These are phyloP conservation scores for Coniochaeta sp. DNA, from an alignment of 2,329 filamentous ascomycete genomes.

Conservation along the genomic window DNA sequence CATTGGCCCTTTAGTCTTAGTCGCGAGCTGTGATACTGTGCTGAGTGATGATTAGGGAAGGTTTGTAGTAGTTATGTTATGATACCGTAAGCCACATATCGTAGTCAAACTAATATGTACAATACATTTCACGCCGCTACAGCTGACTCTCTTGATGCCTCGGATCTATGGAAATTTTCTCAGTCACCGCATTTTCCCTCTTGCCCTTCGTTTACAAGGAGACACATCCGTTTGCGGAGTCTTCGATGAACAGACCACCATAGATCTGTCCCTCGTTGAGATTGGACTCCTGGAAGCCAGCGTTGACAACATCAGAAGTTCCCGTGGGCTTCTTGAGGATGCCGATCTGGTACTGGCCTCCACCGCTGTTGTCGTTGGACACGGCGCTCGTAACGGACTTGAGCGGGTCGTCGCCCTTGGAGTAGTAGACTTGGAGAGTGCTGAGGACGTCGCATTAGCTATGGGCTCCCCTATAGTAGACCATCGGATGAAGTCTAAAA, in stretches of 20 bases:
- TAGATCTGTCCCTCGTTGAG: conserved; percentile 43
- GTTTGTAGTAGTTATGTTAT: too few species aligned
- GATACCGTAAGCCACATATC: neutral
- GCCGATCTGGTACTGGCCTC: conserved; percentile 49
- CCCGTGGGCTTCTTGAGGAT: conserved; percentile 51
- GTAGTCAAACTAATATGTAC: neutral
- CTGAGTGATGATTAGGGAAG: neutral
- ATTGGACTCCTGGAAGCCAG: conserved; percentile 37
- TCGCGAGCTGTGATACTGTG: neutral
- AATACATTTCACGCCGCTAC: neutral
- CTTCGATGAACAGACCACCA: conserved; percentile 42
- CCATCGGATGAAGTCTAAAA: neutral
- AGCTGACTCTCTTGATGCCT: neutral
- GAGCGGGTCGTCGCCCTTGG: conserved; percentile 36
- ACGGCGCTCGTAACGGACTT: conserved; percentile 36
- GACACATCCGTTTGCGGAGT: conserved; percentile 31
- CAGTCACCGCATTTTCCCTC: neutral
- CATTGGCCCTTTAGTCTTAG: neutral
- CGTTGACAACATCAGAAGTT: conserved; percentile 40
- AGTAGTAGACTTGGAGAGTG: conserved; percentile 51
- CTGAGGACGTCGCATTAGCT: conserved; percentile 20
- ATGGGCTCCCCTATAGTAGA: too few species aligned
- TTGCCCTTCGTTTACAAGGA: conserved; percentile 25
- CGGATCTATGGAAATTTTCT: neutral
- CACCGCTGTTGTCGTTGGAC: conserved; percentile 43